Evolutionary conservation across 2,329 filamentous ascomycete species (phyloP).

Genomic region (Pseudonectria foliicola): DNA sequence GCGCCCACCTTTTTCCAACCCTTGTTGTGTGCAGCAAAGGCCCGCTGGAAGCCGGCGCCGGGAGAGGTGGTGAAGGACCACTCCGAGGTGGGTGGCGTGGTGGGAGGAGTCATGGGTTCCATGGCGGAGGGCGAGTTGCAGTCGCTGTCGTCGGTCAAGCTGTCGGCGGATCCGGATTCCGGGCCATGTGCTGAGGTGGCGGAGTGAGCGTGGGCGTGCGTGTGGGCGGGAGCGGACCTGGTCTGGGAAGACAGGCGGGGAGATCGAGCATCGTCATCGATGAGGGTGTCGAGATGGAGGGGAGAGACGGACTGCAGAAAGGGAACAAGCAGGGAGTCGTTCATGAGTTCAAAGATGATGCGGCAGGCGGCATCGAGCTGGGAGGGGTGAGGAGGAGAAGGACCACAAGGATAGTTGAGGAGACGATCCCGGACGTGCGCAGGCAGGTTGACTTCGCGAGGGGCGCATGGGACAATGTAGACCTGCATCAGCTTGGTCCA

Average conservation of each 20-base stretch:
- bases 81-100: conserved; percentile 59
- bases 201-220: conserved; percentile 16
- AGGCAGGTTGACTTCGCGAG: conserved; percentile 85
- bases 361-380: conserved; percentile 74
- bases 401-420: conserved; percentile 47
- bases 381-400: conserved; percentile 63
- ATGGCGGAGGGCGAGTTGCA: conserved; percentile 47
- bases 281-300: conserved; percentile 26
- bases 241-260: conserved; percentile 34
- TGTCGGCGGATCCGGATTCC: conserved; percentile 33
- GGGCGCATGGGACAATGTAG: conserved; percentile 80
- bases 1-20: conserved; percentile 60
- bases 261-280: conserved; percentile 34
- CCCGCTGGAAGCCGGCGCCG: conserved; percentile 42
- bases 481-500: conserved; percentile 86
- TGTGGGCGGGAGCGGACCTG: conserved; percentile 24
- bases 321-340: conserved; percentile 87
- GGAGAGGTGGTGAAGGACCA: conserved; percentile 46
- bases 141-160: conserved; percentile 58
- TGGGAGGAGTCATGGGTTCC: conserved; percentile 68
- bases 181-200: conserved; percentile 39
- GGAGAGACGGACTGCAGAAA: conserved; percentile 67
- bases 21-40: conserved; percentile 47
- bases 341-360: conserved; percentile 94
- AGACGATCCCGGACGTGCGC: conserved; percentile 77